A percentile compares a stretch with the other conserved stretches of the same genome.
Conservation (phyloP, 1,139 yeast species). For the Pichiaceae sp. region DNA sequence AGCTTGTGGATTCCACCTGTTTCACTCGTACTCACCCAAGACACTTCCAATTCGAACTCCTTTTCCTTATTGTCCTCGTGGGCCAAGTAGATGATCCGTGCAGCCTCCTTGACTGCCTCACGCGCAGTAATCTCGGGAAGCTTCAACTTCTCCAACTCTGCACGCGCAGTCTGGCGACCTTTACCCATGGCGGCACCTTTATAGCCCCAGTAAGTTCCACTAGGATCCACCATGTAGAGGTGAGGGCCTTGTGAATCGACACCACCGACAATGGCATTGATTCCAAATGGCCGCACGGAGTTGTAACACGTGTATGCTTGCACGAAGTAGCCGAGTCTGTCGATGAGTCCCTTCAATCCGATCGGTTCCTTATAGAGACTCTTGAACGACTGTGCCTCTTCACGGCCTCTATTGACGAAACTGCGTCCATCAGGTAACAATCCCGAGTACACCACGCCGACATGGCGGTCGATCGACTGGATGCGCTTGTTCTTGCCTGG, state of each 20-base stretch:
- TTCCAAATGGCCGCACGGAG: constrained; percentile 96
- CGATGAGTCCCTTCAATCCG: constrained; percentile 75
- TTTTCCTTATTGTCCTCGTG: constrained; percentile 98
- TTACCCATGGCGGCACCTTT: constrained; percentile 96
- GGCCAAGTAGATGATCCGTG: constrained; percentile 84
- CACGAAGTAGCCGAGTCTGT: constrained; percentile 83
- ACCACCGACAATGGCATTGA: constrained; percentile 89
- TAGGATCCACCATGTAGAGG: constrained; percentile 94
- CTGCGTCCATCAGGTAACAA: constrained; percentile 95
- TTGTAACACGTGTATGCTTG: constrained; percentile 95
- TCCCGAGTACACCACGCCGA: constrained; percentile 94
- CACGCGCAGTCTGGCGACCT: constrained; percentile 94
- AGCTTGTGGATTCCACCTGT: constrained; percentile 76
- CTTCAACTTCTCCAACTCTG: constrained; percentile 88
- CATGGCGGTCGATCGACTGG: constrained; percentile 87
- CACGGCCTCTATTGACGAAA: constrained; percentile 85
- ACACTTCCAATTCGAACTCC: constrained; percentile 89
- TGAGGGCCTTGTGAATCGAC: constrained; percentile 85
- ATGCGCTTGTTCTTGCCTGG: constrained; percentile 85
- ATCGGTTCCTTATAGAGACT: constrained; percentile 69
- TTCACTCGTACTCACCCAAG: constrained; percentile 74
- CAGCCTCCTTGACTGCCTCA: constrained; percentile 90
- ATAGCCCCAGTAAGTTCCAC: constrained; percentile 97
- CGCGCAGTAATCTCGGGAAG: constrained; percentile 57
- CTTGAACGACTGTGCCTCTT: constrained; percentile 79